Base-by-base conservation (phyloP, 2,329 filamentous ascomycete species). In the Fusarium euwallaceae region DNA sequence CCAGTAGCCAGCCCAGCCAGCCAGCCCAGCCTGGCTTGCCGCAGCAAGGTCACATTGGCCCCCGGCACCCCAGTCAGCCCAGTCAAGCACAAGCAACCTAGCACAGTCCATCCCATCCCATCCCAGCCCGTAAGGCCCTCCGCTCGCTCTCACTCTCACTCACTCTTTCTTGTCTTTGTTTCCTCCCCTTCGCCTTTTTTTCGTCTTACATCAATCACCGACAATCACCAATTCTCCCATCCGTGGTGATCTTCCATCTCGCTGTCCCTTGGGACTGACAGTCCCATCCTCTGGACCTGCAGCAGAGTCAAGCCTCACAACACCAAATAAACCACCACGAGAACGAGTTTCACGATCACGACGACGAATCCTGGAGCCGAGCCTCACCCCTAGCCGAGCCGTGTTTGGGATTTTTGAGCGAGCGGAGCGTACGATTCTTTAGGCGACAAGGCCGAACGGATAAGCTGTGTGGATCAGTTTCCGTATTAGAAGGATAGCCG, bases 31-130 rank as follows among this genome's bases (percentile, higher is more conserved):
- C 51, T 61, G 65, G 58, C 66, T 75, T 75, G 63, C 72, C 69
- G 66, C 62, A 73, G 72, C 70, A 72, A 55, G 71, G 61, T 51
- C 61, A 70, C 72, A 70, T 64, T 73, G 69, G 72, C 72, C 37
- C 51, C 51, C 22, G 24, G 36, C 59, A 22, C 45, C 41, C 48
- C 27, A 43, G 61, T 59, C 63, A 60, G 63, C 61, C 61, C 55
- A n/a, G 22, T n/a, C 27, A 32, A 51, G 45, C 45, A 32, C 16
- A 9, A 39, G 29, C 37, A 41, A 20, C 9, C 37, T 11, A 29
- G 20, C n/a, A 64, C 34, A 17, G 16, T 43, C 16, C 34, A 22
- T 39, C 37, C 39, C 34, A 22, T 39, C 36, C 37, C 39, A 41
- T 43, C 41, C 41, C 41, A 45, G 41, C 37, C 53, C 37, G 45